Conservation (phyloP, 2,329 filamentous ascomycete genomes). For the Tolypocladium ovalisporum region DNA sequence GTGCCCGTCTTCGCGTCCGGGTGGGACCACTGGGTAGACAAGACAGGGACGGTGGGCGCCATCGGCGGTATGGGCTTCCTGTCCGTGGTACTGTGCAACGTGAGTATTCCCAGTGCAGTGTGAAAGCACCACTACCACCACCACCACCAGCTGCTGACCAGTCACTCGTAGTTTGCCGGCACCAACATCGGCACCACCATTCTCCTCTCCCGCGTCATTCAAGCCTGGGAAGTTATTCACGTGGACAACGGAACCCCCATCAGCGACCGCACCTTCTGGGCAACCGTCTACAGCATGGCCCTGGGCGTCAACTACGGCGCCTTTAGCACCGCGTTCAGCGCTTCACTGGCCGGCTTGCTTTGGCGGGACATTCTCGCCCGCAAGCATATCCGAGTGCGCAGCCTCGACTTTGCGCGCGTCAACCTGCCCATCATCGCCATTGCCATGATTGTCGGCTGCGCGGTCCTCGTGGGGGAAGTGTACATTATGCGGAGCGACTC, state of each 20-base stretch:
- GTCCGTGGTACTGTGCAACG: conserved; percentile 60
- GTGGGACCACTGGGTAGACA: conserved; percentile 62
- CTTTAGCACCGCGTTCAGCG: conserved; percentile 62
- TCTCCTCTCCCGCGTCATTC: conserved; percentile 58
- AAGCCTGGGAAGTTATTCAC: conserved; percentile 56
- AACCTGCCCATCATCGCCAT: conserved; percentile 63
- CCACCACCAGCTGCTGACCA: background rate
- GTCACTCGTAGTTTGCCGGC: conserved; percentile 51
- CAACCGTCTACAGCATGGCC: conserved; percentile 63
- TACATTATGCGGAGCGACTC: conserved; percentile 31
- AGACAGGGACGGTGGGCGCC: conserved; percentile 56
- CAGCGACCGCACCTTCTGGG: conserved; percentile 58
- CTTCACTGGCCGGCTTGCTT: conserved; percentile 58
- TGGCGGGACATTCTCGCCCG: conserved; percentile 61
- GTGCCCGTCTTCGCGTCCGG: conserved; percentile 61
- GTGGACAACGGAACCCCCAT: conserved; percentile 33
- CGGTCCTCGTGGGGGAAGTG: conserved; percentile 51
- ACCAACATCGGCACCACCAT: conserved; percentile 72
- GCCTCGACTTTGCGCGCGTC: conserved; percentile 54
- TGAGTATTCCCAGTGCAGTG: conserved; percentile 28
- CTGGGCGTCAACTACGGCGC: conserved; percentile 66
- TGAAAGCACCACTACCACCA: background rate
- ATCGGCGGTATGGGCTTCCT: conserved; percentile 66
- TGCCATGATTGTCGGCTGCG: conserved; percentile 52
- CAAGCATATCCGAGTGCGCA: conserved; percentile 56